Evolutionary conservation across 2,329 filamentous ascomycete species (phyloP).

Genomic region (Lachnellula cervina): DNA sequence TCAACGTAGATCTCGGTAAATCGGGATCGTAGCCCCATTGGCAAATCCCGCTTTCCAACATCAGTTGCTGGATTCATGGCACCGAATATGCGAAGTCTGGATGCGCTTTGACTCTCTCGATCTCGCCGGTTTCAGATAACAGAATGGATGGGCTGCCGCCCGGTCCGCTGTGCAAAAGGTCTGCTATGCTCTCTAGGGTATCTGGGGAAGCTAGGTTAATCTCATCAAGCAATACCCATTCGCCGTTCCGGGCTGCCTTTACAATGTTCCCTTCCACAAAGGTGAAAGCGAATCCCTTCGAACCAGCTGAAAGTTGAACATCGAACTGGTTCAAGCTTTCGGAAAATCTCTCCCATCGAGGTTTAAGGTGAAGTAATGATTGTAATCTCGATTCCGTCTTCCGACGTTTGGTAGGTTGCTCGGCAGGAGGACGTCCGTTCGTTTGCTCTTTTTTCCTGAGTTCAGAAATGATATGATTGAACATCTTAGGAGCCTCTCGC

Average conservation of each 20-base stretch:
- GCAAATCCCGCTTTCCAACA: conserved; percentile 90
- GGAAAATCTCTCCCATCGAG: conserved; percentile 77
- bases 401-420: conserved; percentile 65
- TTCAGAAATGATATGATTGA: conserved; percentile 61
- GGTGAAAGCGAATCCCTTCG: conserved; percentile 80
- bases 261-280: conserved; percentile 96
- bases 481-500: conserved; percentile 85
- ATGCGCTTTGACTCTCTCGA: conserved; percentile 84
- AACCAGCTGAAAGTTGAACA: conserved; percentile 67
- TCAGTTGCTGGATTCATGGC: conserved; percentile 99
- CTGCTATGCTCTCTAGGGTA: conserved; percentile 88
- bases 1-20: conserved; percentile 96
- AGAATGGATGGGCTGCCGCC: conserved; percentile 74
- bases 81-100: conserved; percentile 88
- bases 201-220: conserved; percentile 95
- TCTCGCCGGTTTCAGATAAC: conserved; percentile 87
- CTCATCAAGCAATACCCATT: conserved; percentile 96
- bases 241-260: conserved; percentile 90
- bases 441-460: conserved; percentile 42
- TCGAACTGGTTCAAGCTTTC: conserved; percentile 73
- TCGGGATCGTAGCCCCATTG: conserved; percentile 78
- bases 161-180: conserved; percentile 71
- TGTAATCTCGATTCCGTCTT: conserved; percentile 65
- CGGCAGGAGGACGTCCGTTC: conserved; percentile 37
- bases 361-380: conserved; percentile 50